These are phyloP conservation scores for Panicum hallii DNA, from an alignment of 202 grass and related monocot genomes.

Conservation along the genomic window DNA sequence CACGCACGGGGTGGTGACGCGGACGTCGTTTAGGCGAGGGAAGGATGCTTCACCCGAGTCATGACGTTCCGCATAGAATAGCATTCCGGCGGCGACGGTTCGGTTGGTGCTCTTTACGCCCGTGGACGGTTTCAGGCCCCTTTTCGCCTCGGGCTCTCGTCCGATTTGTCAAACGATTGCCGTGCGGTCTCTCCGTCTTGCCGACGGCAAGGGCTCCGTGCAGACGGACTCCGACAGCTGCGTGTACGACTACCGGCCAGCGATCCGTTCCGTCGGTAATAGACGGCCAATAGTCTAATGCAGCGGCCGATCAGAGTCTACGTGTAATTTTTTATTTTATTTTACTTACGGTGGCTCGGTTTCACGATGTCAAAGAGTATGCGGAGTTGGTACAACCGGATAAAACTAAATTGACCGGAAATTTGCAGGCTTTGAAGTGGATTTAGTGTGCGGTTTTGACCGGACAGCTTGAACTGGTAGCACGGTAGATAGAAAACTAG, in stretches of 20 bases:
- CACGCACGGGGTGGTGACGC: slow-evolving; percentile 20
- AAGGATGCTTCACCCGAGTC: slow-evolving; percentile 22
- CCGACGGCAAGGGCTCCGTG: slow-evolving; percentile 6
- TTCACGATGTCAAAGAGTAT: slow-evolving; percentile 1
- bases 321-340: background rate
- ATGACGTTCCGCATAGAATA: slow-evolving; percentile 36
- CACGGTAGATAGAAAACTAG: background rate
- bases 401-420: slow-evolving; percentile 26
- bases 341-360: slow-evolving; percentile 1
- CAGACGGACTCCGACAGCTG: background rate
- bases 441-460: background rate
- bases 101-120: background rate
- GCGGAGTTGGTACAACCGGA: slow-evolving; percentile 22
- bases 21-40: slow-evolving; percentile 19
- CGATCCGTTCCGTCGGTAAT: background rate
- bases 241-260: background rate
- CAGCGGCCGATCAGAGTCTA: background rate
- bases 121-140: background rate
- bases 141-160: background rate
- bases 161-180: slow-evolving; percentile 33
- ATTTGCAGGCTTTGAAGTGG: slow-evolving; percentile 17
- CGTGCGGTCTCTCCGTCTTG: background rate
- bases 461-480: slow-evolving; percentile 18
- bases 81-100: background rate
- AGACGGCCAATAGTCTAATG: background rate